Evolutionary conservation across 805 yeast genomes (phyloP).

Genomic region (Metschnikowia chrysomelidarum): DNA sequence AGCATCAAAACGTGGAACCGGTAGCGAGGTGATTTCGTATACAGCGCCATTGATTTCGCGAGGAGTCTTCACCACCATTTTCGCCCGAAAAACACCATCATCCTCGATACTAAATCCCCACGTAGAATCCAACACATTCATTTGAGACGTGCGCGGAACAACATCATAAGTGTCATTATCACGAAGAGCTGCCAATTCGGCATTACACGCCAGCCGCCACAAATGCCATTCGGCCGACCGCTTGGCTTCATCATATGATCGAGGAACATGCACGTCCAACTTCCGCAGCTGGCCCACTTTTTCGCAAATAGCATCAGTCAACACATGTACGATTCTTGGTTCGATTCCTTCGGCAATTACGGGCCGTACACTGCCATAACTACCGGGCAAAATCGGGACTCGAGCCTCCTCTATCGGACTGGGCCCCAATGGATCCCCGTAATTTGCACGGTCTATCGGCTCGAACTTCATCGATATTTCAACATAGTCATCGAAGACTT

Average conservation of each 20-base stretch:
- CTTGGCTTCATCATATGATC: neutral
- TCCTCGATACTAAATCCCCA: conserved; percentile 1
- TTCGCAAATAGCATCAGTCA: conserved; percentile 2
- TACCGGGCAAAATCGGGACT: too few relatives aligned
- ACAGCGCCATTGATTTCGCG: neutral
- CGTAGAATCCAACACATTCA: neutral
- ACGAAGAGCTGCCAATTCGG: neutral
- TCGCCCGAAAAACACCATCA: neutral
- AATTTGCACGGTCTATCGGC: too few relatives aligned
- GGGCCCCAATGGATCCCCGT: too few relatives aligned
- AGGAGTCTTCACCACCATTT: neutral
- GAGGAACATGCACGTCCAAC: neutral
- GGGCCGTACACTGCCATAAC: too few relatives aligned
- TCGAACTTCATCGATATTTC: too few relatives aligned
- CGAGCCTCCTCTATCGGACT: too few relatives aligned
- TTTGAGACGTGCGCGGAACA: neutral
- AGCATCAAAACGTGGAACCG: neutral
- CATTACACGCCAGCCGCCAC: neutral
- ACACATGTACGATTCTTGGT: too few relatives aligned
- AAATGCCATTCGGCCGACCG: neutral
- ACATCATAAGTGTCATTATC: neutral
- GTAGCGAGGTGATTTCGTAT: neutral
- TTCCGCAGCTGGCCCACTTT: conserved; percentile 1
- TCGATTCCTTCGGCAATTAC: too few relatives aligned
- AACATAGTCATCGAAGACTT: too few relatives aligned